These are phyloP conservation scores for Talaromyces sp. DNA, from an alignment of 2,329 filamentous ascomycete genomes.

Conservation along the genomic window DNA sequence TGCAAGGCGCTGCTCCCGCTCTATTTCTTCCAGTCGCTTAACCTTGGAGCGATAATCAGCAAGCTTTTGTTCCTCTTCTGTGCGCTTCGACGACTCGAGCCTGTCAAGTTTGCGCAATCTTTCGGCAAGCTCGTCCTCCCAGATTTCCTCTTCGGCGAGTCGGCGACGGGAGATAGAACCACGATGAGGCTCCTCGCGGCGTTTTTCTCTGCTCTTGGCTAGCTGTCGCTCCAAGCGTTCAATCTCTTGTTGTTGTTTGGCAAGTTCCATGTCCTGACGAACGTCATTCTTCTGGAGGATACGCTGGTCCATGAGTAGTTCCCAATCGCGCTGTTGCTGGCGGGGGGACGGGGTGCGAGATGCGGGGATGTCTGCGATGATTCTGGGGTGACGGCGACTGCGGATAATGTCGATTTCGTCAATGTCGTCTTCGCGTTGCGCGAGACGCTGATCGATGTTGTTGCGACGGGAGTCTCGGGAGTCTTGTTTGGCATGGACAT, in stretches of 20 bases:
- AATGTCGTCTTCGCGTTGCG: conserved; percentile 18
- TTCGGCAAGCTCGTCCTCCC: conserved; percentile 41
- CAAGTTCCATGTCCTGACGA: conserved; percentile 35
- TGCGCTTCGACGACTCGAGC: conserved; percentile 44
- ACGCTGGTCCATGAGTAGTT: conserved; percentile 34
- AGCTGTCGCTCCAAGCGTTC: conserved; percentile 35
- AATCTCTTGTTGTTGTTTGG: conserved; percentile 36
- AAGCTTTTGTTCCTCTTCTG: conserved; percentile 23
- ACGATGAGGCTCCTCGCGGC: conserved; percentile 16
- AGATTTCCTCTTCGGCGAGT: conserved; percentile 40
- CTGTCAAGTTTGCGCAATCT: conserved; percentile 36
- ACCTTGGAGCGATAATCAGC: conserved; percentile 19
- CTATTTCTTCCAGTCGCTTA: conserved; percentile 25
- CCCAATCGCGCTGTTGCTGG: conserved; percentile 30
- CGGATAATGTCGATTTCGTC: conserved; percentile 20
- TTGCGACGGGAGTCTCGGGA: conserved; percentile 28
- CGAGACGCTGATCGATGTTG: conserved; percentile 26
- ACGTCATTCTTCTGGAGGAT: conserved; percentile 34
- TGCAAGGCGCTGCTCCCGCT: conserved; percentile 23
- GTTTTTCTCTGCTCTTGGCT: conserved; percentile 23
- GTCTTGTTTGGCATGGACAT: conserved; percentile 23
- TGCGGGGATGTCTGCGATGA: conserved; percentile 14
- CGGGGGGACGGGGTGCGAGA: conserved; percentile 21
- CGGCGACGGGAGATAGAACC: conserved; percentile 22
- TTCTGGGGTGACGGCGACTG: conserved; percentile 26